Conservation (phyloP, 331 rosid species). For the Quercus tomentella region DNA sequence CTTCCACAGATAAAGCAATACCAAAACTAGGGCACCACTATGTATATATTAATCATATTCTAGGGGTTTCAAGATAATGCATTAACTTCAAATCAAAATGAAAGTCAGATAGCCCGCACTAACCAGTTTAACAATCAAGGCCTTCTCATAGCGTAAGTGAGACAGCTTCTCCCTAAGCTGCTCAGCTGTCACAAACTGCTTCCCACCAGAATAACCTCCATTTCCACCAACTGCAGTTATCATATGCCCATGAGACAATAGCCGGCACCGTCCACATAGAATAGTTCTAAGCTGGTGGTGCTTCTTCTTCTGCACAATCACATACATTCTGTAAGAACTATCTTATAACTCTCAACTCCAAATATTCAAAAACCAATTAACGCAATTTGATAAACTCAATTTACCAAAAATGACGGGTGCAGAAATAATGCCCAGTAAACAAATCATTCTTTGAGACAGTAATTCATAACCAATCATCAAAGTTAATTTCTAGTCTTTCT, state of each 20-base stretch:
- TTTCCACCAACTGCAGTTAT: constrained; percentile 97
- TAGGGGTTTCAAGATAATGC: not conserved
- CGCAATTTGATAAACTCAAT: not conserved
- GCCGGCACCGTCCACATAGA: constrained; percentile 79
- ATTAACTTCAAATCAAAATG: not conserved
- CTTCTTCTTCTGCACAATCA: constrained; percentile 77
- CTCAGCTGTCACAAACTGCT: constrained; percentile 70
- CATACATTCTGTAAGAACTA: not conserved
- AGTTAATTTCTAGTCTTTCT: not conserved
- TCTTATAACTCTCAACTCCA: not conserved
- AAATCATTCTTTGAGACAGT: not conserved
- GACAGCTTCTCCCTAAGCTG: constrained; percentile 81
- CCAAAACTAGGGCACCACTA: not conserved
- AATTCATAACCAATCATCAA: not conserved
- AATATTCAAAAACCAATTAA: not conserved
- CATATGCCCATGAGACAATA: constrained; percentile 87
- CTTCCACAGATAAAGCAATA: not conserved
- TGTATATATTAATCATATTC: not conserved
- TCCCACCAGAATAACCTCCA: constrained; percentile 94
- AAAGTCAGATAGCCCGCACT: constrained; percentile 7
- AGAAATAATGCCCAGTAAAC: not conserved
- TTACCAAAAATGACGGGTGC: not conserved
- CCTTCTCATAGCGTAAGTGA: constrained; percentile 72
- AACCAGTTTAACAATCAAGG: constrained; percentile 81
- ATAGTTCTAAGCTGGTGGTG: constrained; percentile 85